Conservation (phyloP, 257 asterid species). For the Solanum paucissectum region DNA sequence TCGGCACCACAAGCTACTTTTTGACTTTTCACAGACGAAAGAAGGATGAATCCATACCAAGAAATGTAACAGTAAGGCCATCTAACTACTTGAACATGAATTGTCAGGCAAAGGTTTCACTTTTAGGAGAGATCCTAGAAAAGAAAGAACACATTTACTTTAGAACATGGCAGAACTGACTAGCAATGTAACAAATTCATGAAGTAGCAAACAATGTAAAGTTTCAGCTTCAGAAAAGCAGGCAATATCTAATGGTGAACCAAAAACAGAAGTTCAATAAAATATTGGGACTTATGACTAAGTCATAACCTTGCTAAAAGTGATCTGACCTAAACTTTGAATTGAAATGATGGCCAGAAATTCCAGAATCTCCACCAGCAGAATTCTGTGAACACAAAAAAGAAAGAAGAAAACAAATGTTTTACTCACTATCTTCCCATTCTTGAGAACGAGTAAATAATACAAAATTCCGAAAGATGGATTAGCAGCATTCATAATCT, state of each 20-base stretch:
- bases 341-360: slow-evolving; percentile 79
- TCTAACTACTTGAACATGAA: background rate
- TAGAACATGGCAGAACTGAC: background rate
- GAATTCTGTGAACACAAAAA: slow-evolving; percentile 55
- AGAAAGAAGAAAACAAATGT: background rate
- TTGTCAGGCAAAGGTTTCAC: background rate
- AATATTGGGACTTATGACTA: background rate
- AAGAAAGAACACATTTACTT: background rate
- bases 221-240: background rate
- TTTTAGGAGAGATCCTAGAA: background rate
- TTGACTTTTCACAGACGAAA: background rate
- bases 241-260: background rate
- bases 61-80: background rate
- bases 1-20: background rate
- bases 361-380: slow-evolving; percentile 90
- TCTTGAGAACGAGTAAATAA: background rate
- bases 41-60: background rate
- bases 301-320: background rate
- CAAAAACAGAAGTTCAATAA: background rate
- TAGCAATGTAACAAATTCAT: background rate
- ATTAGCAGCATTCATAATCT: background rate
- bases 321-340: slow-evolving; percentile 48
- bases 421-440: background rate
- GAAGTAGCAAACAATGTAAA: background rate
- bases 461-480: background rate